Evolutionary conservation across 2,329 filamentous ascomycete genomes (phyloP), one percentile per base, ranked within the genome.

Genomic region (Cryphonectria radicalis): DNA sequence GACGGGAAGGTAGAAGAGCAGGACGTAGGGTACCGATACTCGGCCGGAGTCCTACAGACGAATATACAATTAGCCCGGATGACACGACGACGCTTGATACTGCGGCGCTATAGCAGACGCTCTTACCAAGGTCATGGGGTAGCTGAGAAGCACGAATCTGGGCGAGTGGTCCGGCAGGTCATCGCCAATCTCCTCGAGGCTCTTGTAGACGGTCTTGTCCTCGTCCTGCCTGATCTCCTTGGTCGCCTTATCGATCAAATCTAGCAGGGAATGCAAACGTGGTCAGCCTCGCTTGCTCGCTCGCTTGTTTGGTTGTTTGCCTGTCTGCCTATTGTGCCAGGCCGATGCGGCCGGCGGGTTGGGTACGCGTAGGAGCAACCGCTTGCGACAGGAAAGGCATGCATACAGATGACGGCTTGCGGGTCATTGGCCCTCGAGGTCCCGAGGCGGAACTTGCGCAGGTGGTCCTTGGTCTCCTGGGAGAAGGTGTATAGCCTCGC

Each of bases 341-440:
- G 37, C n/a, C 19, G 35, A 42, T 40, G 37, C 37, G 32, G 32
- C 35, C 59, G n/a, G 10, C 19, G 66, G 22, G 22, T 17, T n/a
- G 13, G 28, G 46, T 50, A 40, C 46, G 60, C 32, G 55, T 59
- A 14, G 55, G 55, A 19, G 55, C 8, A 63, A 69, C 59, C 63
- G 66, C 57, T 67, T 59, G 59, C 60, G 62, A n/a, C 28, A 22
- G 57, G 67, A 40, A 74, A 80, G 78, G 83, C 80, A 77, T 80
- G 87, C 91, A 82, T 92, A 98, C 96, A 98, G 76, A 99, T 97
- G 74, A 97, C 90, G 73, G 95, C 96, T 84, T 98, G 94, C 0
- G 95, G 92, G 63, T 92, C 90, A 79, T 92, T 95, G 67, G 94
- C 91, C 75, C 96, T 87, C 46, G 95, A 98, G 2, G 96, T 98